Conservation (phyloP, 176 grass and related monocot species). For the Hsuehochloa calcarea region DNA sequence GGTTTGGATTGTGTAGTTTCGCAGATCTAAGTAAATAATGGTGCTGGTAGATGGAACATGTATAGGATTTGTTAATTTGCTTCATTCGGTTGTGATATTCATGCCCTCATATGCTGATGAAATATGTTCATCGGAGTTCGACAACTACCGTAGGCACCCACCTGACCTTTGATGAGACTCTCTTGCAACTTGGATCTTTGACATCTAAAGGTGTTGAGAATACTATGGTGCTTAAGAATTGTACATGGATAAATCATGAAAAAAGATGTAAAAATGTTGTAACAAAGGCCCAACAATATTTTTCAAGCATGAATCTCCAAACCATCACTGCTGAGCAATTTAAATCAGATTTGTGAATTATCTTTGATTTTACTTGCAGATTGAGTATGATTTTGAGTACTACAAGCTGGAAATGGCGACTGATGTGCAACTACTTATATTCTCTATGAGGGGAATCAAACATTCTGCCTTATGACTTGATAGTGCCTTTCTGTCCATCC, state of each 20-base stretch:
- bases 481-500: constrained; percentile 62
- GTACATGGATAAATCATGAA: neutral
- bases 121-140: too few relatives aligned
- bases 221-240: too few relatives aligned
- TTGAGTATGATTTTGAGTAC: constrained; percentile 94
- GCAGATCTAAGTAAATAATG: too few relatives aligned
- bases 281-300: neutral
- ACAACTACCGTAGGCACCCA: accelerated
- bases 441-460: constrained; percentile 88
- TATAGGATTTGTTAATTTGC: too few relatives aligned
- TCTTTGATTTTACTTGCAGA: constrained; percentile 41
- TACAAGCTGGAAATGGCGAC: constrained; percentile 94
- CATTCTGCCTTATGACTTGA: constrained; percentile 75
- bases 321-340: neutral
- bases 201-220: too few relatives aligned
- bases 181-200: too few relatives aligned
- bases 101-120: too few relatives aligned
- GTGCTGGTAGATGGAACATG: too few relatives aligned
- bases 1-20: too few relatives aligned
- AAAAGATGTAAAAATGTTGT: neutral
- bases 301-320: neutral
- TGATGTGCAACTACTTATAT: constrained; percentile 74
- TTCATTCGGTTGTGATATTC: too few relatives aligned
- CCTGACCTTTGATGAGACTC: too few relatives aligned
- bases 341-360: neutral